Conservation (phyloP, 495 filamentous ascomycete genomes). For the Neurospora sp. region DNA sequence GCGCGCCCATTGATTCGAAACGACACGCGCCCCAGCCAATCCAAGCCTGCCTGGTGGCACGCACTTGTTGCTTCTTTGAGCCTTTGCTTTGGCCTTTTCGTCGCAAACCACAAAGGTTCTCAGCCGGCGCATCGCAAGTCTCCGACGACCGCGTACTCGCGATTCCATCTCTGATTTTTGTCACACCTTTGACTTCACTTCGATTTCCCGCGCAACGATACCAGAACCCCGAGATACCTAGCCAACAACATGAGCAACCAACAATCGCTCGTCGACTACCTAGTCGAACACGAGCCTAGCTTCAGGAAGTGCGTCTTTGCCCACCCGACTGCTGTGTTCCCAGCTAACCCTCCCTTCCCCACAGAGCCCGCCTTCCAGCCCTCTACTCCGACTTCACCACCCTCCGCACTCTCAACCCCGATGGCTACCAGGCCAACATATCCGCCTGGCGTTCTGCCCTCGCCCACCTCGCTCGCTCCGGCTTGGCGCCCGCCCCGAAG, state of each 20-base stretch:
- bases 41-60: not conserved
- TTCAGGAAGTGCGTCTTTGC: slow-evolving; percentile 29
- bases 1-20: fast-evolving
- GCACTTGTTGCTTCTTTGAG: not conserved
- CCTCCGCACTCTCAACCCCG: slow-evolving; percentile 74
- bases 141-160: not conserved
- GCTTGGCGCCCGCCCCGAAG: slow-evolving; percentile 42
- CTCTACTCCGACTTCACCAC: slow-evolving; percentile 87
- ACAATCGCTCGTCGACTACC: slow-evolving; percentile 31
- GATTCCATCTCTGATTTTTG: not conserved
- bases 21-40: not conserved
- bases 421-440: slow-evolving; percentile 80
- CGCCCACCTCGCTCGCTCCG: slow-evolving; percentile 53
- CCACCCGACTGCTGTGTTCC: not conserved
- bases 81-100: not conserved
- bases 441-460: slow-evolving; percentile 74
- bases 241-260: slow-evolving; percentile 19
- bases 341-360: slow-evolving; percentile 2
- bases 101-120: not conserved
- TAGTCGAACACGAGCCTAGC: slow-evolving; percentile 33
- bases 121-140: not conserved
- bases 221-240: not conserved
- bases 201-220: not conserved
- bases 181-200: not conserved
- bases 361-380: slow-evolving; percentile 72